Base-by-base conservation (phyloP, 192 early-diverging fungal species). In the Rhizophagus clarus region DNA sequence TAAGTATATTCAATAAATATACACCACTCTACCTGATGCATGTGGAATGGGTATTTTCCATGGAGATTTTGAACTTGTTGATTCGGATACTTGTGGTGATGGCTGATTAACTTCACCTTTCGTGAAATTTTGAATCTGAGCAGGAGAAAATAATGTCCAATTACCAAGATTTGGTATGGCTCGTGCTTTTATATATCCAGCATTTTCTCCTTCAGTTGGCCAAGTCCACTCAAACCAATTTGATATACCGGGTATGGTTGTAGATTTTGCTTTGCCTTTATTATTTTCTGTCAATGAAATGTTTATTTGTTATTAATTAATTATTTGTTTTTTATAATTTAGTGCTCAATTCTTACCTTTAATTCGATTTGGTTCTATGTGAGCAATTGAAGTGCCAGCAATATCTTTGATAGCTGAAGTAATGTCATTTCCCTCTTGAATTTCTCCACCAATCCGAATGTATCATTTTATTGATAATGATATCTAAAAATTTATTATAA, bases 161-260 rank as follows among this genome's bases (percentile, higher is more conserved):
- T 28, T 62, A 20, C n/a, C 61, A 62, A 62, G 20, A 62, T 62
- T 62, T 62, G 61, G n/a, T 62, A 62, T 62, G 8, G 61, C 61
- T 26, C 22, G 8, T 62, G 61, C 61, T 28, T 62, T 22, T 26
- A 62, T 62, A 62, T 62, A 62, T 62, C n/a, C 22, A 26, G 61
- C 61, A 62, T 62, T 62, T 22, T 62, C 61, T 20, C 61, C 61
- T 62, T 62, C 22, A 62, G 24, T 62, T 24, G n/a, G n/a, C n/a
- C 61, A 62, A 24, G 5, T 62, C 61, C n/a, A 32, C 32, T 32
- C 32, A 32, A 32, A 32, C 32, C 32, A 32, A 32, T 32, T 32
- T 32, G 61, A 62, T 62, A 62, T 62, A 62, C 2, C 2, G 20
- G n/a, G n/a, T 62, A 62, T 62, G 10, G n/a, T 62, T 9, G 20